Conservation (phyloP, 306 rosid species). For the Cucumis melo region DNA sequence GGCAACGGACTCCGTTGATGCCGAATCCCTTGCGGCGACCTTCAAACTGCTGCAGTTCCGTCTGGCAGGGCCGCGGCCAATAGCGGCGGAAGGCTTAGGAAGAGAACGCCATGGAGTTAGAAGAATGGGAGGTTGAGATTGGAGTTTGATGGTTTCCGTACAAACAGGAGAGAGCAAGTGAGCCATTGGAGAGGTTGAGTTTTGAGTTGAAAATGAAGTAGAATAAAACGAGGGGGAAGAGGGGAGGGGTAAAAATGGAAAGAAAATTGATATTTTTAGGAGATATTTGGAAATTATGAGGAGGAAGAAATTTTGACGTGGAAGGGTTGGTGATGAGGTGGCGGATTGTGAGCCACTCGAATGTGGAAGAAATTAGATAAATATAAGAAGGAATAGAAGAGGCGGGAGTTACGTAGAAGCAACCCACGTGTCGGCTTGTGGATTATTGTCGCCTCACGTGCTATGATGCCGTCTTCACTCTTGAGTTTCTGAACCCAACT, state of each 20-base stretch:
- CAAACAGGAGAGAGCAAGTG: constrained; percentile 48
- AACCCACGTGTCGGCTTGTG: constrained; percentile 28
- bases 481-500: too few relatives aligned
- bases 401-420: constrained; percentile 2
- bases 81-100: constrained; percentile 16
- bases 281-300: constrained; percentile 18
- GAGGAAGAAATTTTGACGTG: constrained; percentile 40
- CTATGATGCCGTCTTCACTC: neutral
- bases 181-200: constrained; percentile 34
- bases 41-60: constrained; percentile 35
- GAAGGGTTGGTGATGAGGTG: constrained; percentile 38
- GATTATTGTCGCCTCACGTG: constrained; percentile 19
- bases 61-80: constrained; percentile 22
- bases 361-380: constrained; percentile 24
- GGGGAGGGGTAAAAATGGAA: neutral
- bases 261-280: constrained; percentile 8
- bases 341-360: constrained; percentile 37
- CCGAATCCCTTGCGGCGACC: constrained; percentile 42
- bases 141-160: constrained; percentile 49
- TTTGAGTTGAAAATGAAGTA: neutral
- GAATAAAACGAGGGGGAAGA: too few relatives aligned
- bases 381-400: constrained; percentile 6
- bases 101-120: constrained; percentile 29
- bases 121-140: constrained; percentile 28
- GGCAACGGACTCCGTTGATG: constrained; percentile 34